Evolutionary conservation across 1,284 basidiomycete genomes (phyloP).

Genomic region (Ustilago shanxiensis): DNA sequence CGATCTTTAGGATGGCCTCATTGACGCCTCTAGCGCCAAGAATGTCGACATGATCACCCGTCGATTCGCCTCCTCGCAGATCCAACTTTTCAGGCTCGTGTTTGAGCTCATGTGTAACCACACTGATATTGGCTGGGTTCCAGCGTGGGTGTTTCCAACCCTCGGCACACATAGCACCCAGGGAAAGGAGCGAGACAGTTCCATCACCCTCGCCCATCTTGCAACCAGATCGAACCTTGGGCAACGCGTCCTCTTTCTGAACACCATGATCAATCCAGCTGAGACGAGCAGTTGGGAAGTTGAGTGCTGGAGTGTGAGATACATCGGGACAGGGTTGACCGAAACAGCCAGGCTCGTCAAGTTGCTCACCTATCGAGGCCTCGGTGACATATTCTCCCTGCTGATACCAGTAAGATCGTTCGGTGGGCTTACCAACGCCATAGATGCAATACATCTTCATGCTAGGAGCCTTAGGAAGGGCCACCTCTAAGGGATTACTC

Average conservation of each 20-base stretch:
- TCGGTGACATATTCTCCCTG: conserved; percentile 55
- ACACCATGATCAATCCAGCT: conserved; percentile 59
- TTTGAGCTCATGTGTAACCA: conserved; percentile 89
- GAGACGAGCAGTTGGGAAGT: conserved; percentile 57
- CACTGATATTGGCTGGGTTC: conserved; percentile 85
- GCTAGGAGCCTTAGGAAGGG: conserved; percentile 83
- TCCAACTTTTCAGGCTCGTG: conserved; percentile 84
- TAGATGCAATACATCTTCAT: conserved; percentile 96
- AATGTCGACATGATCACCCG: conserved; percentile 83
- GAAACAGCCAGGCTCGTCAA: conserved; percentile 37
- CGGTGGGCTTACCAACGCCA: conserved; percentile 95
- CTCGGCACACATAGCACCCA: conserved; percentile 91
- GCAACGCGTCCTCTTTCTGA: conserved; percentile 50
- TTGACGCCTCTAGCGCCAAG: conserved; percentile 88
- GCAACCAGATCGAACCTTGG: conserved; percentile 60
- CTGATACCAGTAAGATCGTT: conserved; percentile 74
- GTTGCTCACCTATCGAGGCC: conserved; percentile 39
- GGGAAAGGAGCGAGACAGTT: conserved; percentile 87
- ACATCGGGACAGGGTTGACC: conserved; percentile 46
- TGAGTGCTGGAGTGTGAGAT: conserved; percentile 50
- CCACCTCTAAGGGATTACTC: conserved; percentile 92
- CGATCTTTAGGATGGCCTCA: conserved; percentile 89
- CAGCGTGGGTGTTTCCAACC: conserved; percentile 91
- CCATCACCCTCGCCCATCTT: conserved; percentile 80
- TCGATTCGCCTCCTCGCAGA: conserved; percentile 82